A percentile compares a stretch with the other conserved stretches of the same genome.
phyloP scores from a whole-genome alignment of 495 filamentous ascomycete genomes.

The Neurospora sp. region DNA sequence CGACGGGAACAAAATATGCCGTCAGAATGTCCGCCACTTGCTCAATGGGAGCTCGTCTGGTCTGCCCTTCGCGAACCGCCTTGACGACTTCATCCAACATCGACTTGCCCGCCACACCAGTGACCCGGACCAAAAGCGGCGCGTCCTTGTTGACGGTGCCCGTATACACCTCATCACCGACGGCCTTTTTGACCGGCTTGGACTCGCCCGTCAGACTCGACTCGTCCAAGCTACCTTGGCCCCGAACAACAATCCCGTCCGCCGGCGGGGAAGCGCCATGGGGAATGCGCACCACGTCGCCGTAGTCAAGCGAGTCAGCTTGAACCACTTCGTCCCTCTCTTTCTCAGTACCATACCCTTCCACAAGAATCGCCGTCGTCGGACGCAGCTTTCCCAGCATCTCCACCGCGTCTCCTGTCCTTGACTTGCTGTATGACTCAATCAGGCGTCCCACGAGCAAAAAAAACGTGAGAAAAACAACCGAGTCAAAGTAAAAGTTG shows the following conservation, averaged over 20 bases:
- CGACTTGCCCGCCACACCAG: slow-evolving; percentile 61
- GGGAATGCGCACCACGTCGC: slow-evolving; percentile 65
- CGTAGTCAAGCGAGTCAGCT: slow-evolving; percentile 73
- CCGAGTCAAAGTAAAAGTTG: slow-evolving; percentile 84
- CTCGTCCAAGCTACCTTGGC: slow-evolving; percentile 70
- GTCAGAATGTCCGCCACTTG: slow-evolving; percentile 75
- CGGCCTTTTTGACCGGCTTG: slow-evolving; percentile 55
- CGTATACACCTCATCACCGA: slow-evolving; percentile 66
- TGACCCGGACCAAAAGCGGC: slow-evolving; percentile 59
- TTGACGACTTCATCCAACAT: slow-evolving; percentile 90
- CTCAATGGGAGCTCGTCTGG: slow-evolving; percentile 77
- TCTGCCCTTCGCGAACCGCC: slow-evolving; percentile 86
- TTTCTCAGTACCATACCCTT: slow-evolving; percentile 23
- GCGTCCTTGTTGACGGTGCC: slow-evolving; percentile 78
- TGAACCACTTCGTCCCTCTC: slow-evolving; percentile 34
- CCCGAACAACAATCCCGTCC: slow-evolving; percentile 62
- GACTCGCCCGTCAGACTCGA: slow-evolving; percentile 88
- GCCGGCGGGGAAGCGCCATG: slow-evolving; percentile 78
- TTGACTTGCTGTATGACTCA: slow-evolving; percentile 88
- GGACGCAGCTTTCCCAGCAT: slow-evolving; percentile 71
- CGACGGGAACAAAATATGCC: slow-evolving; percentile 78
- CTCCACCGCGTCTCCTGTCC: slow-evolving; percentile 80
- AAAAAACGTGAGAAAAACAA: slow-evolving; percentile 89
- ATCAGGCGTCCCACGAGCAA: slow-evolving; percentile 69
- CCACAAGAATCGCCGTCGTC: slow-evolving; percentile 63